phyloP scores from a whole-genome alignment of 805 yeast species.

The Candida broadrunensis region DNA sequence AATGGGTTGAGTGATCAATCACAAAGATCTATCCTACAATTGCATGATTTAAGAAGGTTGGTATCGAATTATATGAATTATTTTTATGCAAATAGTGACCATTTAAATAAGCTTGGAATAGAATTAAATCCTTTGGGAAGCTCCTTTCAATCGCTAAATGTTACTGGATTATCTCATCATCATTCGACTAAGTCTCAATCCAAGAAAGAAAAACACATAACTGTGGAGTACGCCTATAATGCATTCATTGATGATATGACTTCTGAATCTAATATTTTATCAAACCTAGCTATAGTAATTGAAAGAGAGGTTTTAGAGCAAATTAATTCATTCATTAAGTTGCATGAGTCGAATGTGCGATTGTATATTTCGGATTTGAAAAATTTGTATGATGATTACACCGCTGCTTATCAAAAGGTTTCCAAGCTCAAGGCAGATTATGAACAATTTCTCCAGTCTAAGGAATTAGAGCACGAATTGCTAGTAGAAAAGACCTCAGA shows the following conservation, averaged over 20 bases:
- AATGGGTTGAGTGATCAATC: conserved; percentile 28
- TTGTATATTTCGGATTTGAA: background rate
- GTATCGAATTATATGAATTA: conserved; percentile 35
- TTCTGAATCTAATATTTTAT: conserved; percentile 20
- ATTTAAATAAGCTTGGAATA: conserved; percentile 23
- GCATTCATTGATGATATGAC: conserved; percentile 16
- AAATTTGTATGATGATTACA: background rate
- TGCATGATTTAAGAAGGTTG: conserved; percentile 38
- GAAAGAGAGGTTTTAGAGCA: conserved; percentile 32
- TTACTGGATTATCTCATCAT: background rate
- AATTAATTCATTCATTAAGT: conserved; percentile 32
- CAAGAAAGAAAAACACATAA: no score
- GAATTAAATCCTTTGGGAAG: conserved; percentile 13
- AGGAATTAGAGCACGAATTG: background rate
- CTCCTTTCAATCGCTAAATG: no score
- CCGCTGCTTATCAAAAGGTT: background rate
- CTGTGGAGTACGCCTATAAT: conserved; percentile 2
- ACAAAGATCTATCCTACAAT: conserved; percentile 30
- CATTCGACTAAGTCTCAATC: no score
- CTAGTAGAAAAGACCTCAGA: background rate
- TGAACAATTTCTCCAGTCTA: background rate
- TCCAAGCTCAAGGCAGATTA: background rate
- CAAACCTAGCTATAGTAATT: conserved; percentile 27
- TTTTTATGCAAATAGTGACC: conserved; percentile 33
- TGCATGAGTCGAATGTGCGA: conserved; percentile 27